Evolutionary conservation across 1,139 yeast species (phyloP), one percentile per base, ranked within the genome.

Genomic region (Petasospora rhodanensis): DNA sequence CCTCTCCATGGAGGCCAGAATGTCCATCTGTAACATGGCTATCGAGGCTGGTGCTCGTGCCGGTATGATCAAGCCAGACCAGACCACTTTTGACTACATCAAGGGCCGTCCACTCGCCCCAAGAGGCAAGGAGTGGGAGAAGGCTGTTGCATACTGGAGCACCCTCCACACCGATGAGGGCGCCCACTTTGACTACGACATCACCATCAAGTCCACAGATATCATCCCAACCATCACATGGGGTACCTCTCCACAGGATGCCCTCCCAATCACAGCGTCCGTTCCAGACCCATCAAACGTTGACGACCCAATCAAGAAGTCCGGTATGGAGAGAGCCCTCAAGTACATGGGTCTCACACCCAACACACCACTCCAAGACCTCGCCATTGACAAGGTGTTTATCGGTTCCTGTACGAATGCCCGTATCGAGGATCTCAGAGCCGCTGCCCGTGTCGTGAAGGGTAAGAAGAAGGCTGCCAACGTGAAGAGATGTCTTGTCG

Each of bases 171-270:
- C 95, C 17, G 98, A 91, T 54, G 82, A 78, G 39, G 96, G 84
- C 48, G 97, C 98, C 24, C 67, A 73, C 43, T 91, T 87, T 49
- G 98, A 91, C 56, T 66, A 75, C 50, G 95, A 85, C 51, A 81
- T 91, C 48, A 70, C 72, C 35, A 84, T 91, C 55, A 70, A 81
- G 47, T 95, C 94, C 30, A 66, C 72, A 24, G 97, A 89, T 52
- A 81, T 91, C 42, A 78, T 82, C 32, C 98, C 98, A 45, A 91
- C 98, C 20, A 87, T 91, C 42, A 91, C 98, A 14, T 91, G 98
- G 98, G 98, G 98, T 68, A 91, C 93, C 47, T 89, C 97, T 52
- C 98, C 98, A 24, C 97, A 91, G 65, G 98, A 91, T 58, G 97
- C 97, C 28, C 70, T 91, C 47, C 97, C 98, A 45, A 89, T 91